Conservation (phyloP, 2,329 filamentous ascomycete species). For the Cephalotrichum gorgonifer region DNA sequence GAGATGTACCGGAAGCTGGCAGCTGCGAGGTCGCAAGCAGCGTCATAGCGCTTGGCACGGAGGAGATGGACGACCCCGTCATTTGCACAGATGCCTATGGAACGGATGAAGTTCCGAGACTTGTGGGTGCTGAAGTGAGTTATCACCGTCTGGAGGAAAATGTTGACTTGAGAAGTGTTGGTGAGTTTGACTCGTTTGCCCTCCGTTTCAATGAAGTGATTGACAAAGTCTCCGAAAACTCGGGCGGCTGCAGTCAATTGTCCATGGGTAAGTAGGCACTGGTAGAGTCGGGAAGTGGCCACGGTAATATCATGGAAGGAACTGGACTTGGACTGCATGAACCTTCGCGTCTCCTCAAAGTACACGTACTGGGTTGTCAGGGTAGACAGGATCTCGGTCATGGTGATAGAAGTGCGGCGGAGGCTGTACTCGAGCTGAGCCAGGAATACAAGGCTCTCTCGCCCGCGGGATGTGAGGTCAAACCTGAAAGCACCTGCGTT, state of each 20-base stretch:
- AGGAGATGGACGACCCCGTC: slow-evolving; percentile 17
- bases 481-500: slow-evolving; percentile 16
- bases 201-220: slow-evolving; percentile 21
- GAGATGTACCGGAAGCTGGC: slow-evolving; percentile 21
- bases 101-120: slow-evolving; percentile 22
- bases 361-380: slow-evolving; percentile 30
- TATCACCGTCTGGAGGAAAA: slow-evolving; percentile 20
- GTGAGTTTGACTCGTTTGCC: slow-evolving; percentile 17
- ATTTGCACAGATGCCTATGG: slow-evolving; percentile 23
- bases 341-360: slow-evolving; percentile 25
- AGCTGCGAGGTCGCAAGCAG: slow-evolving; percentile 20
- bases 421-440: slow-evolving; percentile 31
- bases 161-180: slow-evolving; percentile 16
- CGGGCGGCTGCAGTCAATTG: slow-evolving; percentile 14
- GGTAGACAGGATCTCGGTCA: slow-evolving; percentile 30
- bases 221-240: slow-evolving; percentile 18
- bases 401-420: slow-evolving; percentile 16
- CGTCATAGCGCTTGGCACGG: slow-evolving; percentile 16
- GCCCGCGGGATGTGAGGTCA: slow-evolving; percentile 20
- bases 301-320: slow-evolving; percentile 23
- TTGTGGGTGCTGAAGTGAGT: slow-evolving; percentile 21
- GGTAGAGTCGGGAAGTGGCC: slow-evolving; percentile 21
- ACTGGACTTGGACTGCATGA: slow-evolving; percentile 23
- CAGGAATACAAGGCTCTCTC: slow-evolving; percentile 28
- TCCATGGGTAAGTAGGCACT: slow-evolving; percentile 16